phyloP scores from a whole-genome alignment of 2,329 filamentous ascomycete species.

The Emergomyces pasteurianus region DNA sequence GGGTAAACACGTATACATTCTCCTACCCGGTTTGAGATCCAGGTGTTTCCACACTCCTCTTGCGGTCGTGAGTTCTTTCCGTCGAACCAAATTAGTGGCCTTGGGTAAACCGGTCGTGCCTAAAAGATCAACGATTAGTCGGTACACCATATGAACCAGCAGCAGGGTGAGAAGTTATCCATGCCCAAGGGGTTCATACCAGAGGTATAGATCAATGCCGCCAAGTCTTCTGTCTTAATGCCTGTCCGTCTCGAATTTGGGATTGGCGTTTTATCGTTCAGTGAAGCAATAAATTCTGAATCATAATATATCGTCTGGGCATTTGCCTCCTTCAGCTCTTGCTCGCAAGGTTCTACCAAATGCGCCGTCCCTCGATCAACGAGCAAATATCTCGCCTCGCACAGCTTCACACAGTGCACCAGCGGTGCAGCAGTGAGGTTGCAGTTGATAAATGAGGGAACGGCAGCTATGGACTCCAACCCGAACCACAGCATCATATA shows the following conservation, averaged over 20 bases:
- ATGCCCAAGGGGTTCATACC: not conserved
- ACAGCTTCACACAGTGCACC: slow-evolving; percentile 3
- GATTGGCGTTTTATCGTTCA: slow-evolving; percentile 33
- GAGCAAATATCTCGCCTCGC: not conserved
- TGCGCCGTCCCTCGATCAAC: slow-evolving; percentile 26
- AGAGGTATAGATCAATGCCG: slow-evolving; percentile 22
- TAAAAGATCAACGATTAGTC: not conserved
- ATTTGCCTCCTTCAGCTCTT: slow-evolving; percentile 23
- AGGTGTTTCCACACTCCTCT: slow-evolving; percentile 21
- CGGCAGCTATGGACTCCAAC: slow-evolving; percentile 34
- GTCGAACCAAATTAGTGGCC: slow-evolving; percentile 8
- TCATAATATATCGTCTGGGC: slow-evolving; percentile 3
- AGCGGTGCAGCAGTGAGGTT: slow-evolving; percentile 32
- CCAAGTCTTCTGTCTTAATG: slow-evolving; percentile 25
- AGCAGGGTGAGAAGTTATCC: not conserved
- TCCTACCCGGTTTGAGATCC: slow-evolving; percentile 16
- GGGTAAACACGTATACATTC: slow-evolving; percentile 37
- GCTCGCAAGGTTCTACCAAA: slow-evolving; percentile 33
- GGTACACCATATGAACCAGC: too few relatives aligned
- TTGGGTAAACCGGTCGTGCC: slow-evolving; percentile 16
- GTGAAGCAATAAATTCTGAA: slow-evolving; percentile 9
- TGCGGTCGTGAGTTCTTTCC: not conserved
- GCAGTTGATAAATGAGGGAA: slow-evolving; percentile 36
- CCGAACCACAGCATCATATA: slow-evolving; percentile 36
- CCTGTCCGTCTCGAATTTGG: slow-evolving; percentile 26